Conservation (phyloP, 2,329 filamentous ascomycete species). For the Paecilomyces niveus region DNA sequence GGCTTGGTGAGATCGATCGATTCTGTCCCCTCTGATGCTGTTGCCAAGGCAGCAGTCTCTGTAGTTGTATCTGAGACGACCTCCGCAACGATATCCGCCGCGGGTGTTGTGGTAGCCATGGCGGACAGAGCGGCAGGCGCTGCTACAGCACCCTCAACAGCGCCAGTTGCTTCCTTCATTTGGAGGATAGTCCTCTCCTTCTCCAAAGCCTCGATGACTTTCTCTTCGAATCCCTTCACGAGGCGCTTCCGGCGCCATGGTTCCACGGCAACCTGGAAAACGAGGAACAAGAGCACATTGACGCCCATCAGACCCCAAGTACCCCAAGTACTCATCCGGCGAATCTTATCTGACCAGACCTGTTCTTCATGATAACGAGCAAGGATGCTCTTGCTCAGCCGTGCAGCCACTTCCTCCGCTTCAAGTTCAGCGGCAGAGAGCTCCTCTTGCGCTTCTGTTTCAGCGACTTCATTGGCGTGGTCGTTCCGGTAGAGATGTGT, state of each 20-base stretch:
- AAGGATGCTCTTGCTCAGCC: slow-evolving; percentile 74
- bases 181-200: slow-evolving; percentile 46
- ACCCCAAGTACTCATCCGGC: slow-evolving; percentile 94
- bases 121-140: background rate
- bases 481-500: slow-evolving; percentile 86
- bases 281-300: slow-evolving; percentile 81
- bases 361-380: slow-evolving; percentile 97
- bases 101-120: background rate
- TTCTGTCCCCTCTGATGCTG: slow-evolving; percentile 1
- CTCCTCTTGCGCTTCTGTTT: slow-evolving; percentile 62
- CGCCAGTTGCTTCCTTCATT: slow-evolving; percentile 4
- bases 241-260: slow-evolving; percentile 80
- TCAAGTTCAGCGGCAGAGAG: slow-evolving; percentile 70
- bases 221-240: slow-evolving; percentile 74
- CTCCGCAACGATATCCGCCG: background rate
- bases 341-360: slow-evolving; percentile 97
- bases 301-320: slow-evolving; percentile 98
- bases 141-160: slow-evolving; percentile 1
- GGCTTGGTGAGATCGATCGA: background rate
- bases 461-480: slow-evolving; percentile 84
- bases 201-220: slow-evolving; percentile 63
- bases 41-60: background rate
- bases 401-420: slow-evolving; percentile 67
- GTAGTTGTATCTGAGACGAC: background rate
- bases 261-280: slow-evolving; percentile 83